phyloP scores from a whole-genome alignment of 1,284 basidiomycete species.

The Fomitopsis palustris region DNA sequence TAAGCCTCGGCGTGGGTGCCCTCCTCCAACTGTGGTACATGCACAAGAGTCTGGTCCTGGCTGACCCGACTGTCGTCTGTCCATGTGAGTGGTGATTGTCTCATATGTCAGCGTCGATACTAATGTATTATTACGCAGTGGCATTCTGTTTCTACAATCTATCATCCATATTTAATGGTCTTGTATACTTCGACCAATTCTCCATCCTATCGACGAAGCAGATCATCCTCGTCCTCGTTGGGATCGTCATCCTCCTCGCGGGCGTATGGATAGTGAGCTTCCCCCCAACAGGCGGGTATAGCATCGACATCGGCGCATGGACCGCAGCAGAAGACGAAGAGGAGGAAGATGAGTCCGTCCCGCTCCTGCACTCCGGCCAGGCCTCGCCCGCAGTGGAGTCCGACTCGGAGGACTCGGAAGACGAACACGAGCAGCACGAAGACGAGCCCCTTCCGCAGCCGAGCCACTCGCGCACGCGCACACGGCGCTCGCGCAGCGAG shows the following conservation, averaged over 20 bases:
- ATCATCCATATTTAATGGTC: constrained; percentile 83
- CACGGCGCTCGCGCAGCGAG: constrained; percentile 7
- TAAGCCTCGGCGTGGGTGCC: constrained; percentile 69
- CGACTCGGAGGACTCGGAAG: constrained; percentile 22
- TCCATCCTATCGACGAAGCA: constrained; percentile 67
- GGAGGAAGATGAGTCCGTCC: constrained; percentile 14
- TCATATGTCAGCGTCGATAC: no score
- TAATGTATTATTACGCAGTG: no score
- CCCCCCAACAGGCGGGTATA: constrained; percentile 50
- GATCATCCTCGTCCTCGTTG: constrained; percentile 73
- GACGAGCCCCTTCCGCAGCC: constrained; percentile 25
- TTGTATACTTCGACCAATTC: constrained; percentile 92
- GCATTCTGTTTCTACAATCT: constrained; percentile 97
- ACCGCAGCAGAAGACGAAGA: constrained; percentile 34
- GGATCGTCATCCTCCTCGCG: constrained; percentile 76
- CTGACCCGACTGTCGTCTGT: constrained; percentile 87
- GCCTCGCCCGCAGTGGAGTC: constrained; percentile 14
- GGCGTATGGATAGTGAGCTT: constrained; percentile 91
- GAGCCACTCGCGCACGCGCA: constrained; percentile 6
- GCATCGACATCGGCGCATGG: constrained; percentile 53
- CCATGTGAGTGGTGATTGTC: constrained; percentile 56
- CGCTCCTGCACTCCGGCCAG: background rate
- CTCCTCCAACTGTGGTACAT: constrained; percentile 88
- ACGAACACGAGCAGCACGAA: constrained; percentile 24
- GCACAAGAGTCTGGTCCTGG: constrained; percentile 84